phyloP scores from a whole-genome alignment of 805 yeast species.

The Ogataea degrootiae region DNA sequence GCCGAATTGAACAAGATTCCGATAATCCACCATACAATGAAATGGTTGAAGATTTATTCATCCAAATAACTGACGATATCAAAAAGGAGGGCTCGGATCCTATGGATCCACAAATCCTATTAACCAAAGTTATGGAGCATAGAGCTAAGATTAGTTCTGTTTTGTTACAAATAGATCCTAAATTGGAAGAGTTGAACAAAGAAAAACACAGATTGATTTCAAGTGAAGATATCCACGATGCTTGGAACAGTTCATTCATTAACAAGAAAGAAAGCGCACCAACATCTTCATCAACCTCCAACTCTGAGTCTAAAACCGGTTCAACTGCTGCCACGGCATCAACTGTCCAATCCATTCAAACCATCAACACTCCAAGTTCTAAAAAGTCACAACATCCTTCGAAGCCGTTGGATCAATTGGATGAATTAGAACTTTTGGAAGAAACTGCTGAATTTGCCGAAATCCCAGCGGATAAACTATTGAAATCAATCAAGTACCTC shows the following conservation, averaged over 20 bases:
- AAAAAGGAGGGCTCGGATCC: conserved; percentile 44
- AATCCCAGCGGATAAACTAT: conserved; percentile 44
- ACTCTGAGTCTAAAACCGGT: conserved; percentile 1
- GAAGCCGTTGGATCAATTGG: conserved; percentile 33
- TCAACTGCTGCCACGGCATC: conserved; percentile 22
- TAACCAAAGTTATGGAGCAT: conserved; percentile 51
- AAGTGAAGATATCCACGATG: conserved; percentile 87
- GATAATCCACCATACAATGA: conserved; percentile 71
- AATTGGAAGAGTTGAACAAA: conserved; percentile 58
- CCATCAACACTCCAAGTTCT: conserved; percentile 26
- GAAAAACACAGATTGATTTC: conserved; percentile 76
- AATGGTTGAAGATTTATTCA: conserved; percentile 85
- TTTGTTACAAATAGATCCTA: conserved; percentile 56
- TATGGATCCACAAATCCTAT: conserved; percentile 32
- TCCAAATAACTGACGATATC: conserved; percentile 65
- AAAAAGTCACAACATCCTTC: conserved; percentile 22
- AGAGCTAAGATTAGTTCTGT: conserved; percentile 66
- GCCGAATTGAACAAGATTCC: conserved; percentile 33
- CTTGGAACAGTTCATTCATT: conserved; percentile 80
- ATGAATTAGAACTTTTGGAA: conserved; percentile 51
- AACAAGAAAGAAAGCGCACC: conserved; percentile 34
- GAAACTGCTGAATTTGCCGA: conserved; percentile 64
- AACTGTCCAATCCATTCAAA: conserved; percentile 13
- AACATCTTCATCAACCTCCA: conserved; percentile 11
- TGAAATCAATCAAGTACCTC: conserved; percentile 48